A percentile compares a stretch with the other conserved stretches of the same genome.
These are phyloP conservation scores for Phytophthora sojae DNA, from an alignment of 352 stramenopile genomes.

Conservation along the genomic window DNA sequence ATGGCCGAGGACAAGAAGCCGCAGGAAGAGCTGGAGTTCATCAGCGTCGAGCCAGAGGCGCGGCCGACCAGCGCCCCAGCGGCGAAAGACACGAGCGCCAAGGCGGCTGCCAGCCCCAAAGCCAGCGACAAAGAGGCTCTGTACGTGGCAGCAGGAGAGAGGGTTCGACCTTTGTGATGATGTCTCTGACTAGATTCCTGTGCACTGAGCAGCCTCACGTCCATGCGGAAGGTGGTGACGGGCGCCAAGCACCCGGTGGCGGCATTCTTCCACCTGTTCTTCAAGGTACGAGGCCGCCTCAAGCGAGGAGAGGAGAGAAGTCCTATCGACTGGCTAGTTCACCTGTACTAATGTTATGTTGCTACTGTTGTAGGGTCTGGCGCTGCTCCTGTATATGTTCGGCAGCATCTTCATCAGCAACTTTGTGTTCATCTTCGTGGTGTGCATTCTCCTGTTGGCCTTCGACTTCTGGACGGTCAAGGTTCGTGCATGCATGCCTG, in stretches of 20 bases:
- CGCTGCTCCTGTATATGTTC: slow-evolving; percentile 96
- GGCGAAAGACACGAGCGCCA: slow-evolving; percentile 25
- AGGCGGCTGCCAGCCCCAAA: slow-evolving; percentile 31
- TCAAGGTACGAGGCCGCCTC: slow-evolving; percentile 84
- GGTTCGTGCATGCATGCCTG: slow-evolving; percentile 31
- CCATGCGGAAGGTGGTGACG: slow-evolving; percentile 73
- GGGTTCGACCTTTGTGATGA: slow-evolving; percentile 1
- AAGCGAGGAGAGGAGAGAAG: neutral
- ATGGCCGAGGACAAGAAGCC: slow-evolving; percentile 73
- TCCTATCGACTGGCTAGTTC: neutral
- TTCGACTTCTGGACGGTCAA: slow-evolving; percentile 99
- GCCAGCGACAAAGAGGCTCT: slow-evolving; percentile 61
- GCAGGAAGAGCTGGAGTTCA: slow-evolving; percentile 82
- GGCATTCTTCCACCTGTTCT: slow-evolving; percentile 97
- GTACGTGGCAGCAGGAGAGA: slow-evolving; percentile 43
- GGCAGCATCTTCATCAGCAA: slow-evolving; percentile 90
- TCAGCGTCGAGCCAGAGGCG: slow-evolving; percentile 59
- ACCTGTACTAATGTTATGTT: neutral
- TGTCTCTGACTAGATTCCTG: slow-evolving; percentile 16
- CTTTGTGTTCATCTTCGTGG: slow-evolving; percentile 97
- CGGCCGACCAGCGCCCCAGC: slow-evolving; percentile 17
- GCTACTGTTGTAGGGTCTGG: slow-evolving; percentile 50
- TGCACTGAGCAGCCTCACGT: slow-evolving; percentile 55
- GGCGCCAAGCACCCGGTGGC: slow-evolving; percentile 94
- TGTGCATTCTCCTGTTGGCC: slow-evolving; percentile 96